Base-by-base conservation (phyloP, 2,329 filamentous ascomycete species). In the Pseudogymnoascus sp. region DNA sequence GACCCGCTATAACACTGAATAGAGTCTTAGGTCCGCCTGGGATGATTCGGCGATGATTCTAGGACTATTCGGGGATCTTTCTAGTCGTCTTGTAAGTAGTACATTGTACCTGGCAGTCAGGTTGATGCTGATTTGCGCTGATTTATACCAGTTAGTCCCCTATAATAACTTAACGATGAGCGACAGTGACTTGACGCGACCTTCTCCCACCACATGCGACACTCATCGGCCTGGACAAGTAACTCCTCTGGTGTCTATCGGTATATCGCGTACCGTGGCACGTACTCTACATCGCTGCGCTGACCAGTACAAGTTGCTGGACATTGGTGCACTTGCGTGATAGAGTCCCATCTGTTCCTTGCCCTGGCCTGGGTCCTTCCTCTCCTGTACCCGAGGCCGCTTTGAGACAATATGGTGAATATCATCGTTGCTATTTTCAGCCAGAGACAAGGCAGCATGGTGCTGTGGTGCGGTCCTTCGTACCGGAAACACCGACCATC, bases 351-450 rank as follows among this genome's bases (percentile, higher is more conserved):
- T 47, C 22, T 28, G 22, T 47, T 47, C 41, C 41, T 6, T 47
- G 41, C 22, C 41, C 7, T 47, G 41, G 41, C 3, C 41, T 47
- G 4, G 41, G 41, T 47, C 41, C 41, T 47, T 47, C 41, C 41
- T 47, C 3, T 47, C 14, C 7, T n/a, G 41, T 28, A 47, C 14
- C 22, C 41, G 41, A 47, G 41, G 41, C 41, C 22, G n/a, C 22
- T 28, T 47, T n/a, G 41, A 47, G 41, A 28, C 41, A 47, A n/a
- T n/a, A 47, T 47, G 41, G 41, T 22, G 41, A 47, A 47, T 47
- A 39, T 20, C 16, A 16, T 47, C 3, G 41, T 47, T 25, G 41
- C 41, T 47, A 47, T 47, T 47, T 47, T 47, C 41, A 47, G 41
- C 22, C 12, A 28, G 22, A 28, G 22, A 28, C 12, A 47, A 47